Evolutionary conservation across 2,329 filamentous ascomycete genomes (phyloP), one percentile per base, ranked within the genome.

Genomic region (Emergomyces orientalis): DNA sequence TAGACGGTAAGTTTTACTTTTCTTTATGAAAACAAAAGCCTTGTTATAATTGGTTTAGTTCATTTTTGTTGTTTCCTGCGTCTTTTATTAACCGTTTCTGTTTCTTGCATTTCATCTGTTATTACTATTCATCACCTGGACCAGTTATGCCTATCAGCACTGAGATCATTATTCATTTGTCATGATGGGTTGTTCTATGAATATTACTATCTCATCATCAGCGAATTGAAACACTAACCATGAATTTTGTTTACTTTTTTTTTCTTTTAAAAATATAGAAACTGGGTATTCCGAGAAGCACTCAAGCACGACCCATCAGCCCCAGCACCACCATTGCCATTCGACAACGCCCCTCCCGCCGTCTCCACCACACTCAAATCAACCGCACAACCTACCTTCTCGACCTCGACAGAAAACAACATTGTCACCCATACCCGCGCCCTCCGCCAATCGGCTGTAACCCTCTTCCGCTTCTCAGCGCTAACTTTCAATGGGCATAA

Each of bases 271-370:
- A 51, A 49, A 25, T 62, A 17, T 41, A 76, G 74, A n/a, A 78
- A 78, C 45, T 79, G 77, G 77, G 73, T 79, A 6, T 79, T 79
- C 58, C 74, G 77, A 47, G 73, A 75, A 67, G 76, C 76, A 1
- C 65, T 78, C 6, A 66, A 72, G 63, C 66, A 65, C 45, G 68
- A 37, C 62, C 63, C 49, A 62, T 62, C 56, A 62, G 63, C 27
- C 59, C 22, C 22, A 47, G 32, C 57, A 32, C 6, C 63, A 3
- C 14, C 37, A 17, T 4, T 27, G 22, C 65, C 67, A 8, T 25
- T 57, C 7, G 22, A 65, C 5, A 45, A 64, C 7, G 52, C 32
- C 27, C 27, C 66, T 13, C 41, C 62, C 19, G 22, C 63, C 32
- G 14, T 60, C 57, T 49, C 61, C 32, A 2, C 47, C 62, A 47